A percentile compares a stretch with the other conserved stretches of the same genome.
phyloP scores from a whole-genome alignment of 257 asterid species.

The Cruciata laevipes region DNA sequence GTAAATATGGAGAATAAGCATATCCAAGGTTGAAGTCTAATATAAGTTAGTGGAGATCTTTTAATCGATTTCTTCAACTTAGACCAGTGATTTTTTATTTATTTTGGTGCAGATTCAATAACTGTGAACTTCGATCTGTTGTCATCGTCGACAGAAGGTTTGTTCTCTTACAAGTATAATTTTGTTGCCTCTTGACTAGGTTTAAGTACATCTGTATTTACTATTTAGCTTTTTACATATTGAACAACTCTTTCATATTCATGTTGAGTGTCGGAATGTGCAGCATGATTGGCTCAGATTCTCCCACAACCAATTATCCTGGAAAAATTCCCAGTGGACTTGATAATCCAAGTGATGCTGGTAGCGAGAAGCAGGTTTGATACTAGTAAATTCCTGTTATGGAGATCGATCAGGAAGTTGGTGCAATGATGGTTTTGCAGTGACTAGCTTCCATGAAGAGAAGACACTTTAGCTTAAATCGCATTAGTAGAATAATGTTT shows the following conservation, averaged over 20 bases:
- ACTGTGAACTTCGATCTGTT: conserved; percentile 83
- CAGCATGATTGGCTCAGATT: conserved; percentile 53
- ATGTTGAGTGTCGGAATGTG: conserved; percentile 10
- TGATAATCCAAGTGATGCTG: conserved; percentile 54
- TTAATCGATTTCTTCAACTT: neutral
- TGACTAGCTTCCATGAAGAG: neutral
- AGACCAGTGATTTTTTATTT: conserved; percentile 5
- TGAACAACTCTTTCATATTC: no score
- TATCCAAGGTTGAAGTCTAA: neutral
- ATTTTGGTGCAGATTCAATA: conserved; percentile 57
- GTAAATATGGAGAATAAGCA: neutral
- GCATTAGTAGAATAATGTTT: neutral
- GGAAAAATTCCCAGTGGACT: conserved; percentile 63
- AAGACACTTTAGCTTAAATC: neutral
- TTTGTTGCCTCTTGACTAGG: neutral
- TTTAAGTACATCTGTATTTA: no score
- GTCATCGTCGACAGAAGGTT: conserved; percentile 78
- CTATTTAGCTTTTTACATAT: no score
- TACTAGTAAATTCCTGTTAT: neutral
- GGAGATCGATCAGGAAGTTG: neutral
- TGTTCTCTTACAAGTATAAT: neutral
- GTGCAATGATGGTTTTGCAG: neutral
- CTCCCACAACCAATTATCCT: conserved; percentile 52
- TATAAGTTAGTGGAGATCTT: neutral
- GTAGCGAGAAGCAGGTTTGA: conserved; percentile 15